Conservation (phyloP, 2,329 filamentous ascomycete species). For the Colletotrichum truncatum region DNA sequence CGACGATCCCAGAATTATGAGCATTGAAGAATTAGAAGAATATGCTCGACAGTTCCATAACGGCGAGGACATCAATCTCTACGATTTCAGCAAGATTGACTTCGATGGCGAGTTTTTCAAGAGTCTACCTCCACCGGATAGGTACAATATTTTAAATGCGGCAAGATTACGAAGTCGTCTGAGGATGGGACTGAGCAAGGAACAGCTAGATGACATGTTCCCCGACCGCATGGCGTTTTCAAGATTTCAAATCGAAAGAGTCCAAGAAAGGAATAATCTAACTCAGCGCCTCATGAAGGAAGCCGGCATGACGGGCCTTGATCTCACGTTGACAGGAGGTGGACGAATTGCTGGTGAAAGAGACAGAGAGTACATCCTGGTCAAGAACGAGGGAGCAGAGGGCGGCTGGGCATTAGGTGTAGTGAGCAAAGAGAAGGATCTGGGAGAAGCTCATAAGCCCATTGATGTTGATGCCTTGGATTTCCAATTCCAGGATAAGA, state of each 20-base stretch:
- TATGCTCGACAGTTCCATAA: slow-evolving; percentile 93
- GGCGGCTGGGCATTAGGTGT: slow-evolving; percentile 97
- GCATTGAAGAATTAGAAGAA: slow-evolving; percentile 89
- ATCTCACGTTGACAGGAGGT: slow-evolving; percentile 69
- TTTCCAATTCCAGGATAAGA: slow-evolving; percentile 64
- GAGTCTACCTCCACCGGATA: slow-evolving; percentile 86
- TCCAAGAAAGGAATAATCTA: slow-evolving; percentile 90
- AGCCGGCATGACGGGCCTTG: slow-evolving; percentile 85
- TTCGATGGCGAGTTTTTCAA: slow-evolving; percentile 96
- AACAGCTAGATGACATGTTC: slow-evolving; percentile 96
- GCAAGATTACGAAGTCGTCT: slow-evolving; percentile 87
- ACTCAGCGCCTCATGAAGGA: slow-evolving; percentile 96
- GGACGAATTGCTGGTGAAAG: slow-evolving; percentile 83
- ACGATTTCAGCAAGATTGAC: slow-evolving; percentile 99
- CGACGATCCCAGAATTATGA: slow-evolving; percentile 97
- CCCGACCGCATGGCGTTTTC: slow-evolving; percentile 98
- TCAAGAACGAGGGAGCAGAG: slow-evolving; percentile 94
- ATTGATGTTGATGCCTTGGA: slow-evolving; percentile 85
- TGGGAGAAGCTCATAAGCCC: slow-evolving; percentile 83
- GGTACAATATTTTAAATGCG: slow-evolving; percentile 97
- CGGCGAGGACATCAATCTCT: slow-evolving; percentile 89
- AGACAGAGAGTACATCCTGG: slow-evolving; percentile 92
- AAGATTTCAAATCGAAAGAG: slow-evolving; percentile 93
- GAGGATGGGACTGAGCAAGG: slow-evolving; percentile 95
- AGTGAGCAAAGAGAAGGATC: slow-evolving; percentile 84